Evolutionary conservation across 345 rosid species (phyloP), one percentile per base, ranked within the genome.

Genomic region (Eucalyptus viminalis): DNA sequence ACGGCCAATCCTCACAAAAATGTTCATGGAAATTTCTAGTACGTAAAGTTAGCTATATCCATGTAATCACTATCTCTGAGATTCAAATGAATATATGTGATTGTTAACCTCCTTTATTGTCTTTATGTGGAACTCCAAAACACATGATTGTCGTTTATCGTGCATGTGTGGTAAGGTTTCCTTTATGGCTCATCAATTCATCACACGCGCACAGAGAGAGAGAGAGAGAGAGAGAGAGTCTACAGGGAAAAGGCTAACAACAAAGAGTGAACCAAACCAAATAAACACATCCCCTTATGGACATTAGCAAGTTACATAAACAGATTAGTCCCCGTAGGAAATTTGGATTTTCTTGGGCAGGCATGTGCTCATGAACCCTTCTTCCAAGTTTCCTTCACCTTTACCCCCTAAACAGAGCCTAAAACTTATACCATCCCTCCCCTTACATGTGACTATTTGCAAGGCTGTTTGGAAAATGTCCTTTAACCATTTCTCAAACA

Each of bases 401-500:
- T 69, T 90, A 54, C 92, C 92, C 86, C 92, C 94, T 88, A 44
- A 89, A 92, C 94, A 89, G 50, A 95, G 92, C 91, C 91, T 93
- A 92, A 95, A 88, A 56, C 89, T 90, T 90, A 89, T 89, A 91
- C 92, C 93, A 87, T 67, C 93, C 83, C 91, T 91, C 88, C 94
- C 94, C 60, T 94, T 93, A 88, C 60, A 88, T 92, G 90, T 92
- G 87, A 92, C 90, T 58, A 88, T 91, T 89, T 90, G 40, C 93
- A 95, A 89, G 86, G 93, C 92, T 91, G 93, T 93, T 92, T 95
- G 93, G 86, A 96, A 95, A 50, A 95, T 93, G 89, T 94, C 96
- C 92, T 93, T 93, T 65, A 95, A 90, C 99, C 99, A 97, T 85
- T 94, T 93, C 51, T 92, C 98, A 92, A 97, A 92, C 93, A 92